A percentile compares a stretch with the other conserved stretches of the same genome.
phyloP scores from a whole-genome alignment of 495 filamentous ascomycete genomes.

The Filosporella fistucella region DNA sequence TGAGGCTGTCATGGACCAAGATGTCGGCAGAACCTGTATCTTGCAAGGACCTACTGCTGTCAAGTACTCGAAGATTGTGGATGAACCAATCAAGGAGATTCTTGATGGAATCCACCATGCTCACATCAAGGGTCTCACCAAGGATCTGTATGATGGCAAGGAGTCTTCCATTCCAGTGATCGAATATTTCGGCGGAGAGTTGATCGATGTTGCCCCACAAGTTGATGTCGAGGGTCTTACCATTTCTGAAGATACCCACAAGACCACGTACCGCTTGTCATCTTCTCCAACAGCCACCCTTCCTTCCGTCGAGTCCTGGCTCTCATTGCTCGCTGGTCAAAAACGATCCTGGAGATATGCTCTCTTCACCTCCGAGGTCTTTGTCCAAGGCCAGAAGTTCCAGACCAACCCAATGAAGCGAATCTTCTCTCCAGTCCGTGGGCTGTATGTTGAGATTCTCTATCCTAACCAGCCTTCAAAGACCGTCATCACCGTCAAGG shows the following conservation, averaged over 20 bases:
- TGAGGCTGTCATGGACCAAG: conserved; percentile 90
- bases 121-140: conserved; percentile 74
- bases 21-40: conserved; percentile 92
- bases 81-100: conserved; percentile 92
- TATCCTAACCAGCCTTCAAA: conserved; percentile 71
- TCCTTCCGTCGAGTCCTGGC: conserved; percentile 78
- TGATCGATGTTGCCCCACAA: conserved; percentile 59
- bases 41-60: conserved; percentile 92
- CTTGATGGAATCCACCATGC: conserved; percentile 82
- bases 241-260: conserved; percentile 66
- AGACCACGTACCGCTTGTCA: conserved; percentile 76
- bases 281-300: conserved; percentile 60
- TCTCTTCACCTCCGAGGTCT: conserved; percentile 93
- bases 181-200: conserved; percentile 91
- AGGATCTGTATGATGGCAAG: conserved; percentile 74
- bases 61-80: conserved; percentile 80
- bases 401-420: conserved; percentile 93
- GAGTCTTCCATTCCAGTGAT: conserved; percentile 72
- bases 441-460: conserved; percentile 84
- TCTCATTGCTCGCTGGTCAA: conserved; percentile 81
- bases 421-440: conserved; percentile 78
- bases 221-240: conserved; percentile 73
- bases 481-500: conserved; percentile 75
- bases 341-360: conserved; percentile 88
- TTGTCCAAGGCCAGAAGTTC: conserved; percentile 93